phyloP scores from a whole-genome alignment of 2,329 filamentous ascomycete genomes.

The Trichophyton verrucosum region DNA sequence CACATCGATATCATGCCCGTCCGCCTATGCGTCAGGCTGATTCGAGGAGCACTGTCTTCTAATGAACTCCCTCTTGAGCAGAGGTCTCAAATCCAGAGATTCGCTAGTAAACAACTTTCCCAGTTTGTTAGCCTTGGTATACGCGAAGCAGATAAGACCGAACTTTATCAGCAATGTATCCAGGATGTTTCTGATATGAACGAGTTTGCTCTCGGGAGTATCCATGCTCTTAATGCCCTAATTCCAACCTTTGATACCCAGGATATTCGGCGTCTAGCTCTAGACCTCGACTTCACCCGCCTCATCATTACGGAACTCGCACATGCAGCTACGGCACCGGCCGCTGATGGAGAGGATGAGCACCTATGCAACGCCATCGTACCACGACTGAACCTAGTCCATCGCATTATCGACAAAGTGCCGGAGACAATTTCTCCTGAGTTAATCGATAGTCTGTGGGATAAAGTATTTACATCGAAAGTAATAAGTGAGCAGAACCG shows the following conservation, averaged over 20 bases:
- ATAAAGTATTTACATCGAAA: slow-evolving; percentile 54
- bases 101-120: slow-evolving; percentile 50
- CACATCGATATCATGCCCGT: slow-evolving; percentile 36
- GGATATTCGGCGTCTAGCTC: slow-evolving; percentile 47
- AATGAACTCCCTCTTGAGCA: slow-evolving; percentile 43
- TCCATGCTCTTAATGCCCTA: slow-evolving; percentile 48
- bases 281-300: slow-evolving; percentile 49
- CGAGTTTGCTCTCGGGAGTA: slow-evolving; percentile 56
- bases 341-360: slow-evolving; percentile 32
- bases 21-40: slow-evolving; percentile 51
- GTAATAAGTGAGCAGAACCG: slow-evolving; percentile 50
- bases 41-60: slow-evolving; percentile 56
- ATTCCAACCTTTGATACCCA: slow-evolving; percentile 30
- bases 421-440: slow-evolving; percentile 50
- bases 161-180: slow-evolving; percentile 56
- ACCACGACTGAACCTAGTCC: slow-evolving; percentile 47
- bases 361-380: slow-evolving; percentile 34
- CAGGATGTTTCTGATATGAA: slow-evolving; percentile 54
- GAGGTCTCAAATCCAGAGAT: slow-evolving; percentile 50
- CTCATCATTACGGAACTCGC: slow-evolving; percentile 55
- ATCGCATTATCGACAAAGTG: slow-evolving; percentile 48
- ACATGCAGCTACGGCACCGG: slow-evolving; percentile 37
- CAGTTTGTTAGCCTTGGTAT: slow-evolving; percentile 48
- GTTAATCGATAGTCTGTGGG: slow-evolving; percentile 56
- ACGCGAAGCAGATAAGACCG: slow-evolving; percentile 43